phyloP scores from a whole-genome alignment of 805 yeast genomes.

The Barnettozyma populi region DNA sequence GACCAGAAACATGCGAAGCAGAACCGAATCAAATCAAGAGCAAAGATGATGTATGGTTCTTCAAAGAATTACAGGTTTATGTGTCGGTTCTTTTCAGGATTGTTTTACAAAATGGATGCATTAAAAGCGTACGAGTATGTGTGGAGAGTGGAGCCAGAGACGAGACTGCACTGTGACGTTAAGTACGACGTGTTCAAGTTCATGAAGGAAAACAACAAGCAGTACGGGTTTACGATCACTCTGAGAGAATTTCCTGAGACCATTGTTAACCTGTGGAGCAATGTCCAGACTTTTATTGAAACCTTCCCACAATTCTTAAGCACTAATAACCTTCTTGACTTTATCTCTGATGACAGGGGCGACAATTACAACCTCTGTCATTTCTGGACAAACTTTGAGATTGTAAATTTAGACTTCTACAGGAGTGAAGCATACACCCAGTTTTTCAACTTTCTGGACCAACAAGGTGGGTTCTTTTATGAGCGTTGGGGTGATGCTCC shows the following conservation, averaged over 20 bases:
- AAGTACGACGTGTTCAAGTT: slow-evolving; percentile 54
- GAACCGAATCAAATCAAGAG: slow-evolving; percentile 26
- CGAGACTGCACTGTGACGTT: slow-evolving; percentile 50
- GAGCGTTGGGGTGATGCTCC: slow-evolving; percentile 94
- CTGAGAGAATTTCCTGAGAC: slow-evolving; percentile 59
- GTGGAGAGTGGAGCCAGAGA: slow-evolving; percentile 59
- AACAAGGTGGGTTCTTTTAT: slow-evolving; percentile 47
- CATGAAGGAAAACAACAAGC: slow-evolving; percentile 54
- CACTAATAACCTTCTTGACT: slow-evolving; percentile 48
- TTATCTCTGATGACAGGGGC: slow-evolving; percentile 42
- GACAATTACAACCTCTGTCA: slow-evolving; percentile 49
- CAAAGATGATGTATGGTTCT: slow-evolving; percentile 40
- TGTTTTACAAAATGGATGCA: slow-evolving; percentile 43
- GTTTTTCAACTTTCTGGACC: slow-evolving; percentile 42
- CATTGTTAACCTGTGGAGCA: slow-evolving; percentile 32
- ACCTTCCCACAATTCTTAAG: slow-evolving; percentile 41
- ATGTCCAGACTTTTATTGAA: slow-evolving; percentile 40
- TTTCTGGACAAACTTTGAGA: slow-evolving; percentile 63
- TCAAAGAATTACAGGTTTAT: slow-evolving; percentile 50
- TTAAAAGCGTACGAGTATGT: slow-evolving; percentile 46
- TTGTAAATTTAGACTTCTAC: slow-evolving; percentile 46
- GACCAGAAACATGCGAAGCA: slow-evolving; percentile 31
- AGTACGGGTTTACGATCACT: slow-evolving; percentile 71
- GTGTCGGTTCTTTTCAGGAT: slow-evolving; percentile 75
- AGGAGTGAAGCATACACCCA: slow-evolving; percentile 40